These are phyloP conservation scores for Myochromella boudieri DNA, from an alignment of 768 basidiomycete species.

Conservation along the genomic window DNA sequence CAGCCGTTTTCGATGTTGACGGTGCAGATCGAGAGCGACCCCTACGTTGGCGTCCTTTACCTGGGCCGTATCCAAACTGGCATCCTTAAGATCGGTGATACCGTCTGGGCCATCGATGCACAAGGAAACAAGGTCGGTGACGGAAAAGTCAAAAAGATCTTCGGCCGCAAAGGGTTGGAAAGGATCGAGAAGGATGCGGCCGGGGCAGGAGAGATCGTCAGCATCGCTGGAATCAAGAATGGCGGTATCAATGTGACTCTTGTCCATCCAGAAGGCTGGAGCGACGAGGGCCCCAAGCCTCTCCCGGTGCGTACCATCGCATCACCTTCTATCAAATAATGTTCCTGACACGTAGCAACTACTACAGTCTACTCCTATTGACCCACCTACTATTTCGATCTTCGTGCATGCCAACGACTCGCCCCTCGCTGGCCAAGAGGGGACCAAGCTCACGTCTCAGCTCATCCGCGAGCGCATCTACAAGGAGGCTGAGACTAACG, in stretches of 20 bases:
- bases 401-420: conserved; percentile 48
- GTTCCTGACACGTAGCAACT: neutral
- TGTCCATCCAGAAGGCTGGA: conserved; percentile 44
- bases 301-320: conserved; percentile 33
- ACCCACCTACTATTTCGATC: conserved; percentile 50
- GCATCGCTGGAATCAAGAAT: conserved; percentile 46
- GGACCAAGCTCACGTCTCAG: conserved; percentile 49
- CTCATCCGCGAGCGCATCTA: conserved; percentile 46
- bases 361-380: conserved; percentile 44
- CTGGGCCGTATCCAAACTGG: conserved; percentile 48
- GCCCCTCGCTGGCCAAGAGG: conserved; percentile 45
- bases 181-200: conserved; percentile 42
- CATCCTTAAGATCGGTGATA: conserved; percentile 37
- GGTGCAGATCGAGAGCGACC: conserved; percentile 49
- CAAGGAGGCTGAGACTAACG: conserved; percentile 53
- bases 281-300: conserved; percentile 35
- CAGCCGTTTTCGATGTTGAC: conserved; percentile 52
- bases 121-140: conserved; percentile 48
- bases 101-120: conserved; percentile 36
- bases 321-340: neutral
- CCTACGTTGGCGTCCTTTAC: conserved; percentile 49
- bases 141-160: conserved; percentile 50
- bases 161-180: conserved; percentile 37
- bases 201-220: conserved; percentile 49
- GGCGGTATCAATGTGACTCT: conserved; percentile 48